Evolutionary conservation across 768 basidiomycete genomes (phyloP).

Genomic region (Cystobasidium onofrii): DNA sequence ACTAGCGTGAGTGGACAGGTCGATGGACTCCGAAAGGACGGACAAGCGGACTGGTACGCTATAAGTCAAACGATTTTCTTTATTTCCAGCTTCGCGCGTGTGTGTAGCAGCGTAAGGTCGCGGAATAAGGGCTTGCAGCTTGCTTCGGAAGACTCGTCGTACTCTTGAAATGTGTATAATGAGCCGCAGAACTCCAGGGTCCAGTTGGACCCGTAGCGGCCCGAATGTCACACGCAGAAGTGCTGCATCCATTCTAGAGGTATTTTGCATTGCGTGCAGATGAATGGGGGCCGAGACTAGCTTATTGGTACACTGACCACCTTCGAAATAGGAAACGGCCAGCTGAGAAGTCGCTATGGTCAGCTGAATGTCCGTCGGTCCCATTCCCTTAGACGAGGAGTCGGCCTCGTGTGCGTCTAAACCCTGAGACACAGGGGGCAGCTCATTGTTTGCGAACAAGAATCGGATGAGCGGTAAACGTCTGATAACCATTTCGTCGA

Average conservation of each 20-base stretch:
- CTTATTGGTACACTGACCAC: background rate
- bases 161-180: conserved; percentile 13
- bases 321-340: background rate
- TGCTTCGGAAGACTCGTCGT: background rate
- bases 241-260: background rate
- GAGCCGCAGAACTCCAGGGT: conserved; percentile 1
- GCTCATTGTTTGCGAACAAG: conserved; percentile 2
- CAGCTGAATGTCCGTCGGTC: background rate
- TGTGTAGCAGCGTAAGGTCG: background rate
- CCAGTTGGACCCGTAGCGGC: background rate
- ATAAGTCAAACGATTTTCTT: background rate
- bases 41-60: background rate
- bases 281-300: background rate
- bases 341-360: background rate
- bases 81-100: background rate
- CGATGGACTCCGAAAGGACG: background rate
- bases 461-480: conserved; percentile 8
- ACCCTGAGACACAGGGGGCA: background rate
- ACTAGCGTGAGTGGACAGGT: background rate
- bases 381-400: background rate
- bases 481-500: conserved; percentile 27
- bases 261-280: background rate
- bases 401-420: background rate
- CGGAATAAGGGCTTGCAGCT: conserved; percentile 14
- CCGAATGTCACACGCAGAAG: background rate